Evolutionary conservation across 805 yeast genomes (phyloP).

Genomic region (Cyberlindnera amylophila): DNA sequence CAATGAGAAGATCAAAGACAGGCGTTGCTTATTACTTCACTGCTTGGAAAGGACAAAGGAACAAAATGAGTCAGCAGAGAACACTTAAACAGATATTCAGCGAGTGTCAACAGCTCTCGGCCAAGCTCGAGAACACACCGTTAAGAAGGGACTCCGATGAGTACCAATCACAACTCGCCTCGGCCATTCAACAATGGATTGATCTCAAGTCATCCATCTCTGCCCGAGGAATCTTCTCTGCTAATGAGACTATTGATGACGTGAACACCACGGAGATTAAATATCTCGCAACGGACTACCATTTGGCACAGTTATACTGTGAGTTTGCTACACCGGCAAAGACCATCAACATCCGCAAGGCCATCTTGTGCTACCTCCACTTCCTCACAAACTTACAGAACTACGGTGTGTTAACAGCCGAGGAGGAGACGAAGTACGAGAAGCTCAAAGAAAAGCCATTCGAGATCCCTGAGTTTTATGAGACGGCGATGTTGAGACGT

Average conservation of each 20-base stretch:
- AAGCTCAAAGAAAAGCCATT: constrained; percentile 27
- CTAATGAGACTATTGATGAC: constrained; percentile 70
- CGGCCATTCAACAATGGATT: constrained; percentile 39
- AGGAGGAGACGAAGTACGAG: constrained; percentile 37
- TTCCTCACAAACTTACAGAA: constrained; percentile 43
- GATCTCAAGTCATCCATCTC: constrained; percentile 41
- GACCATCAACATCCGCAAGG: constrained; percentile 34
- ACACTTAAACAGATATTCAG: constrained; percentile 11
- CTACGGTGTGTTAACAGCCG: constrained; percentile 39
- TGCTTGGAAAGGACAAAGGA: not conserved
- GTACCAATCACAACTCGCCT: constrained; percentile 37
- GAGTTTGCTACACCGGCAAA: constrained; percentile 30
- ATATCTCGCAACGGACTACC: constrained; percentile 56
- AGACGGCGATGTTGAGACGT: constrained; percentile 43
- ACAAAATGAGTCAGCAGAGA: constrained; percentile 8
- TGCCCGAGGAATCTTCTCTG: constrained; percentile 59
- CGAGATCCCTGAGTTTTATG: constrained; percentile 34
- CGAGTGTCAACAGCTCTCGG: constrained; percentile 3
- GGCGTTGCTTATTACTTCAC: too few species aligned
- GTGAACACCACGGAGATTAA: constrained; percentile 59
- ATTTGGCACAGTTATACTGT: constrained; percentile 41
- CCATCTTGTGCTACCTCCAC: constrained; percentile 42
- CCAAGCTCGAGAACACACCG: constrained; percentile 15
- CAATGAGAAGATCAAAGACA: too few species aligned
- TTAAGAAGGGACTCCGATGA: constrained; percentile 39